Percentiles rank a stretch among this genome's conserved stretches.
Conservation (phyloP, 1,284 basidiomycete genomes). For the Meira miltonrushii region DNA sequence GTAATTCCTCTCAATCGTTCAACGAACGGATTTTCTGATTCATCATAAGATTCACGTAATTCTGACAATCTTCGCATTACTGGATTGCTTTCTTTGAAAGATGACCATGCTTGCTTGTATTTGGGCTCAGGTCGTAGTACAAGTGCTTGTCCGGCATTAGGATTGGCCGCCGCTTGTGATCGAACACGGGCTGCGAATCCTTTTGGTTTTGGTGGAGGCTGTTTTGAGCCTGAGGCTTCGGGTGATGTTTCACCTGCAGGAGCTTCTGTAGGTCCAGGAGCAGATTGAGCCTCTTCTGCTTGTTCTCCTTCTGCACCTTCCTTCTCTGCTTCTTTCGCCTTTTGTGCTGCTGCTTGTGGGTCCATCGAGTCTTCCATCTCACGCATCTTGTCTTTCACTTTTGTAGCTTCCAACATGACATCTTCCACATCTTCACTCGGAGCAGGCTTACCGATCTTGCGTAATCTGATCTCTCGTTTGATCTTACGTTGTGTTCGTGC, state of each 20-base stretch:
- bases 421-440: slow-evolving; percentile 43
- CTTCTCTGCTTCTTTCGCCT: slow-evolving; percentile 9
- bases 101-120: slow-evolving; percentile 37
- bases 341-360: background rate
- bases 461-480: slow-evolving; percentile 41
- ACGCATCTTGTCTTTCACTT: slow-evolving; percentile 7
- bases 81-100: slow-evolving; percentile 39
- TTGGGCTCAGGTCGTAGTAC: slow-evolving; percentile 41
- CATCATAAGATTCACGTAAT: slow-evolving; percentile 62
- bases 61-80: slow-evolving; percentile 33
- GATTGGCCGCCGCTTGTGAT: slow-evolving; percentile 20
- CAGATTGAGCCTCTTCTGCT: slow-evolving; percentile 1
- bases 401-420: slow-evolving; percentile 1
- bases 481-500: slow-evolving; percentile 61
- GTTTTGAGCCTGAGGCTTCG: background rate
- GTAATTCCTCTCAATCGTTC: slow-evolving; percentile 76
- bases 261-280: slow-evolving; percentile 1
- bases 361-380: slow-evolving; percentile 6
- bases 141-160: slow-evolving; percentile 31
- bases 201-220: slow-evolving; percentile 19
- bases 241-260: background rate
- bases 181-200: slow-evolving; percentile 40
- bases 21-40: slow-evolving; percentile 87
- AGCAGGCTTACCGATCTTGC: slow-evolving; percentile 44
- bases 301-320: slow-evolving; percentile 12